These are phyloP conservation scores for Rugonectria rugulosa DNA, from an alignment of 2,329 filamentous ascomycete genomes.

Conservation along the genomic window DNA sequence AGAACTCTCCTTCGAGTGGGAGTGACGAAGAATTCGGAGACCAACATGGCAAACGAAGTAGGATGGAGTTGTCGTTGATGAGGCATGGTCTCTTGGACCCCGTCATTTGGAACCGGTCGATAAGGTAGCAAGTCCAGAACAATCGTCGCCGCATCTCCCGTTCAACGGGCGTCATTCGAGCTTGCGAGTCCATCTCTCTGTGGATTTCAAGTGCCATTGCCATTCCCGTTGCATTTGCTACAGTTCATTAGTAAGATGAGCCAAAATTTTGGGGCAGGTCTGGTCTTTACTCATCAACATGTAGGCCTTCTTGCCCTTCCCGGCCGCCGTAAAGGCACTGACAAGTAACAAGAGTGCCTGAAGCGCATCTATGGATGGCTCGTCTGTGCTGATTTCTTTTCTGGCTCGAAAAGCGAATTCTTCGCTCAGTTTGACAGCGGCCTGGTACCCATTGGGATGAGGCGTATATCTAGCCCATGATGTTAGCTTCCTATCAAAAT, in stretches of 20 bases:
- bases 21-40: slow-evolving; percentile 66
- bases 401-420: slow-evolving; percentile 77
- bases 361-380: slow-evolving; percentile 79
- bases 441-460: slow-evolving; percentile 71
- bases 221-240: slow-evolving; percentile 82
- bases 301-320: slow-evolving; percentile 84
- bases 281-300: slow-evolving; percentile 76
- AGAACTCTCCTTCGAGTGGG: slow-evolving; percentile 79
- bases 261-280: too few species aligned
- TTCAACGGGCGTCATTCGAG: slow-evolving; percentile 70
- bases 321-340: slow-evolving; percentile 77
- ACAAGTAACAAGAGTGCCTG: slow-evolving; percentile 80
- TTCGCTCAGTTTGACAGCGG: slow-evolving; percentile 72
- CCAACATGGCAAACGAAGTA: slow-evolving; percentile 80
- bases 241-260: slow-evolving; percentile 42
- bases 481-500: slow-evolving; percentile 2
- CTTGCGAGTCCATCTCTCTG: slow-evolving; percentile 72
- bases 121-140: slow-evolving; percentile 89
- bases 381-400: slow-evolving; percentile 76
- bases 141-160: slow-evolving; percentile 79
- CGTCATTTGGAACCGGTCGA: slow-evolving; percentile 83
- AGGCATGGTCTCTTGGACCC: slow-evolving; percentile 85
- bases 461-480: slow-evolving; percentile 65
- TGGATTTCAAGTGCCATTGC: slow-evolving; percentile 82
- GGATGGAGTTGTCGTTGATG: slow-evolving; percentile 77